These are phyloP conservation scores for Hylodesmum podocarpum DNA, from an alignment of 306 rosid genomes.

Conservation along the genomic window DNA sequence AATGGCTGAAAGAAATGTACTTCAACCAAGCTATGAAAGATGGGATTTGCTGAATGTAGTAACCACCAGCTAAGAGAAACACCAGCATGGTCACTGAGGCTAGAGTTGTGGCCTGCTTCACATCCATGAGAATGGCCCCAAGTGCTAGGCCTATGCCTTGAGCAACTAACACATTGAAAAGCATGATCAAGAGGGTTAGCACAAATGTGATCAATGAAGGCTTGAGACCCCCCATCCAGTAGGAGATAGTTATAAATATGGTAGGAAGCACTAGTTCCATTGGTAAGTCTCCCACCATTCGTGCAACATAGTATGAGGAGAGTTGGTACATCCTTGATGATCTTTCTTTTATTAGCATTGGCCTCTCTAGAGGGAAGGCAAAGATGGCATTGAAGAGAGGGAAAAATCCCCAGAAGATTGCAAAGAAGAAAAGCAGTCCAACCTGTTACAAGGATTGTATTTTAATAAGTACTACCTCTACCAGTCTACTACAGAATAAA, in stretches of 20 bases:
- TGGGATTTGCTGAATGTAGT: slow-evolving; percentile 84
- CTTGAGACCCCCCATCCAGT: slow-evolving; percentile 95
- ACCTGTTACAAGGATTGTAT: slow-evolving; percentile 49
- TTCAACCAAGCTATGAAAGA: slow-evolving; percentile 80
- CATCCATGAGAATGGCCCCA: slow-evolving; percentile 87
- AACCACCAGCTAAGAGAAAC: slow-evolving; percentile 83
- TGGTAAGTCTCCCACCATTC: slow-evolving; percentile 78
- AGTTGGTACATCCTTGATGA: slow-evolving; percentile 92
- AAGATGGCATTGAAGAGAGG: slow-evolving; percentile 87
- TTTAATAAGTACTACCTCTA: slow-evolving; percentile 2
- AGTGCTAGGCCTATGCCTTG: slow-evolving; percentile 93
- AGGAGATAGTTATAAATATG: slow-evolving; percentile 59
- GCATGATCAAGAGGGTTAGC: slow-evolving; percentile 67
- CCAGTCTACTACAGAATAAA: neutral
- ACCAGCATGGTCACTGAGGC: slow-evolving; percentile 80
- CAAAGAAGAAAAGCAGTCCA: slow-evolving; percentile 88
- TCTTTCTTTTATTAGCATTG: slow-evolving; percentile 78
- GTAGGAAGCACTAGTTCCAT: slow-evolving; percentile 94
- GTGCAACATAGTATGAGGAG: slow-evolving; percentile 77
- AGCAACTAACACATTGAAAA: slow-evolving; percentile 75
- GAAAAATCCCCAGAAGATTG: slow-evolving; percentile 90
- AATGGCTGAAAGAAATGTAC: slow-evolving; percentile 76
- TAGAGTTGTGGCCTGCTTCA: slow-evolving; percentile 82
- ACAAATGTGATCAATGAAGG: slow-evolving; percentile 58
- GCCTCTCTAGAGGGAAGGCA: slow-evolving; percentile 74